phyloP scores from a whole-genome alignment of 2,329 filamentous ascomycete genomes.

The Colletotrichum coccodes region DNA sequence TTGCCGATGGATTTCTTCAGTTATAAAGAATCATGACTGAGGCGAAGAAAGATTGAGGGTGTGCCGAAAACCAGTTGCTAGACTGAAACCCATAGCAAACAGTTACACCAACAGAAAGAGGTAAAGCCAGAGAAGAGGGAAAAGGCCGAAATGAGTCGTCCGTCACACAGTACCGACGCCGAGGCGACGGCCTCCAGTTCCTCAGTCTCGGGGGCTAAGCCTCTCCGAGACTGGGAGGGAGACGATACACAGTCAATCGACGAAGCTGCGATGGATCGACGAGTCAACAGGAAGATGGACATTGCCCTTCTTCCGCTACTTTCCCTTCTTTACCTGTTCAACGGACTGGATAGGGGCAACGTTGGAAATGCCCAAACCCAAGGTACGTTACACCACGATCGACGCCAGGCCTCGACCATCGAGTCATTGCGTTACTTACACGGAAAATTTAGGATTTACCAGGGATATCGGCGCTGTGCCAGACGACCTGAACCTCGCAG shows the following conservation, averaged over 20 bases:
- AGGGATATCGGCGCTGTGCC: constrained; percentile 60
- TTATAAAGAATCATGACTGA: constrained; percentile 17
- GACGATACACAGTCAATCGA: neutral
- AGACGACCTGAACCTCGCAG: constrained; percentile 64
- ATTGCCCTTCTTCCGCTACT: constrained; percentile 48
- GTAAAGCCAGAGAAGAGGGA: neutral
- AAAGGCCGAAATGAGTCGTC: constrained; percentile 8
- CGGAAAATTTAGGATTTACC: constrained; percentile 53
- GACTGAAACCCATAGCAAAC: neutral
- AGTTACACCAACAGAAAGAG: neutral
- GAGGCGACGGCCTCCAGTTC: constrained; percentile 8
- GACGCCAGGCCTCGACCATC: neutral
- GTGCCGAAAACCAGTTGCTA: neutral
- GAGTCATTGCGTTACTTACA: constrained; percentile 5
- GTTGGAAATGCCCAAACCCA: constrained; percentile 53
- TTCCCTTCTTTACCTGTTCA: constrained; percentile 52
- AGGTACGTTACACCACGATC: constrained; percentile 36
- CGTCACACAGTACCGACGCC: constrained; percentile 16
- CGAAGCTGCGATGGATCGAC: constrained; percentile 17
- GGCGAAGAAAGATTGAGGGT: neutral
- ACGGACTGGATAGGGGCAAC: constrained; percentile 52
- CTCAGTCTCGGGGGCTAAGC: constrained; percentile 13
- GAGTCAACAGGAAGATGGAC: constrained; percentile 48
- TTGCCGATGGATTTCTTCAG: neutral
- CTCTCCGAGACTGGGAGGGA: neutral